phyloP scores from a whole-genome alignment of 805 yeast species.

The Candida methanosorbosa region DNA sequence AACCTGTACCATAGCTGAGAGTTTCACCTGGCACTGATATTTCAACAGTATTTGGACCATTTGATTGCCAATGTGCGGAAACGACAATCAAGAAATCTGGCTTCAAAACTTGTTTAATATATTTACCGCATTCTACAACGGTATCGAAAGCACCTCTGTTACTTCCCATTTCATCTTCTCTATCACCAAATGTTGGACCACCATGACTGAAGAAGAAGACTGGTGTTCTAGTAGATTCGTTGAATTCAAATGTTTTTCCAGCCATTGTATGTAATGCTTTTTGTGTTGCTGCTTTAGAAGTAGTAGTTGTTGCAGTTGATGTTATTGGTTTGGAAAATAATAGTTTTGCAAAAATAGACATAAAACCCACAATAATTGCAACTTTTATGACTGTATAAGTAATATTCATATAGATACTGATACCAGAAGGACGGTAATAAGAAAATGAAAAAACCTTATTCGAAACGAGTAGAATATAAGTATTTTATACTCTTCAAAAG shows the following conservation, averaged over 20 bases:
- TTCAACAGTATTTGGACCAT: constrained; percentile 32
- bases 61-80: constrained; percentile 74
- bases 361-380: too few species aligned
- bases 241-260: constrained; percentile 6
- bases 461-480: too few species aligned
- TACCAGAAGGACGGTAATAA: too few species aligned
- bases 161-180: constrained; percentile 39
- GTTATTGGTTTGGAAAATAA: too few species aligned
- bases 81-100: constrained; percentile 62
- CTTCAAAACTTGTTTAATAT: constrained; percentile 38
- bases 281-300: neutral
- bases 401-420: too few species aligned
- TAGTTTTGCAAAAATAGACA: too few species aligned
- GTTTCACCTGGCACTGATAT: constrained; percentile 33
- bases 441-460: too few species aligned
- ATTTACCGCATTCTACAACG: constrained; percentile 40
- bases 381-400: too few species aligned
- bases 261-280: neutral
- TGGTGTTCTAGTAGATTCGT: constrained; percentile 30
- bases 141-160: constrained; percentile 51
- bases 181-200: constrained; percentile 70
- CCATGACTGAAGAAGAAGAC: constrained; percentile 74
- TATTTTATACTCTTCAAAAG: too few species aligned
- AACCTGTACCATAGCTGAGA: neutral
- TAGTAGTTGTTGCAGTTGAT: neutral